These are phyloP conservation scores for Paratinospora sagittata DNA, from an alignment of 164 flowering plant genomes.

Conservation along the genomic window DNA sequence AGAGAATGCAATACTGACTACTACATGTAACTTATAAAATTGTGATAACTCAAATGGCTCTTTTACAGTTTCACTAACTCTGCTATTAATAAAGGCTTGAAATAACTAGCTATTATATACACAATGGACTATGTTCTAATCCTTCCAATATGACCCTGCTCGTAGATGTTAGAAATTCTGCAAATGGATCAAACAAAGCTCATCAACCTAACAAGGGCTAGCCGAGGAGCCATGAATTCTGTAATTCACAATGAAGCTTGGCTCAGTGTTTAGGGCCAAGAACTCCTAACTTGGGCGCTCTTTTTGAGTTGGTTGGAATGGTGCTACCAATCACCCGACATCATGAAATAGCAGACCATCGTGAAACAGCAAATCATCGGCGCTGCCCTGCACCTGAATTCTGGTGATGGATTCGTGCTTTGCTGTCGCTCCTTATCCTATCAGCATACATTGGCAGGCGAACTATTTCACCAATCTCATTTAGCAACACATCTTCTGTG, in stretches of 20 bases:
- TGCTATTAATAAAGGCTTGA: not conserved
- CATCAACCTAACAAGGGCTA: not conserved
- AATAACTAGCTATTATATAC: not conserved
- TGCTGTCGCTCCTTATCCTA: conserved; percentile 65
- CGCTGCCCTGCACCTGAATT: conserved; percentile 23
- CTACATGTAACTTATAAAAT: not conserved
- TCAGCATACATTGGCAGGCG: conserved; percentile 97
- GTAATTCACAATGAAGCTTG: not conserved
- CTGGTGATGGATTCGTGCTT: conserved; percentile 31
- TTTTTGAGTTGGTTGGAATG: not conserved
- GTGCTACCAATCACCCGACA: not conserved
- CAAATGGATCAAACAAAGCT: not conserved
- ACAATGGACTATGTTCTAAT: not conserved
- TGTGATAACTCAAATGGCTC: not conserved
- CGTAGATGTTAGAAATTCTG: not conserved
- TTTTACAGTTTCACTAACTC: not conserved
- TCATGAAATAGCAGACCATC: not conserved
- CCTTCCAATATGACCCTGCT: not conserved
- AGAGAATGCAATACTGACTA: not conserved
- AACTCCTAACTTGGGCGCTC: not conserved
- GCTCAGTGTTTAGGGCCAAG: not conserved
- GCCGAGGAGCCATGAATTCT: not conserved
- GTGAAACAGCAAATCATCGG: conserved; percentile 16
- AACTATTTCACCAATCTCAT: conserved; percentile 74
- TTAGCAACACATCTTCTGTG: conserved; percentile 68